These are phyloP conservation scores for Pyricularia grisea DNA, from an alignment of 2,329 filamentous ascomycete species.

Conservation along the genomic window DNA sequence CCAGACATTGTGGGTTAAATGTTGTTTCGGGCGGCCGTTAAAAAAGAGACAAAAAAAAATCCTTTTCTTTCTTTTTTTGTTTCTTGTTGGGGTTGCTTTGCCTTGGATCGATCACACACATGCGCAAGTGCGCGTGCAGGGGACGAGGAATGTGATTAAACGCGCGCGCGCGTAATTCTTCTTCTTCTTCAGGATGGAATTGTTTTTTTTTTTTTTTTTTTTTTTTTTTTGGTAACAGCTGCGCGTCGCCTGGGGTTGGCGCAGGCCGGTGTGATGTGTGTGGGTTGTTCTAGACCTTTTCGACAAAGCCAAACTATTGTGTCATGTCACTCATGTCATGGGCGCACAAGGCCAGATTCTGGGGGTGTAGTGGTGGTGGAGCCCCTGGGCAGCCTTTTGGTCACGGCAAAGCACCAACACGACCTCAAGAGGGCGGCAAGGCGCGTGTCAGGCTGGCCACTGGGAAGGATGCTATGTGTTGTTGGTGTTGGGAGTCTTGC, in stretches of 20 bases:
- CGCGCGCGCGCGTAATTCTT: not conserved
- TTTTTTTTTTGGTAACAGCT: not conserved
- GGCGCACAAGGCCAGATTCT: not conserved
- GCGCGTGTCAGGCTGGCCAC: not conserved
- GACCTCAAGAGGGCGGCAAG: not conserved
- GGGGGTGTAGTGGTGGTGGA: not conserved
- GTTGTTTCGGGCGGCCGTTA: no score
- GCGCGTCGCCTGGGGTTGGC: not conserved
- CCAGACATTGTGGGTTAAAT: constrained; percentile 59
- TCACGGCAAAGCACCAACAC: not conserved
- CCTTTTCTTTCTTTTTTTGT: not conserved
- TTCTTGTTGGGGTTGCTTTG: not conserved
- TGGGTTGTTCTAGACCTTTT: not conserved
- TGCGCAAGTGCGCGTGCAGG: not conserved
- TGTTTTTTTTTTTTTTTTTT: not conserved
- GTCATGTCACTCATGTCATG: not conserved
- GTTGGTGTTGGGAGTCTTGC: not conserved
- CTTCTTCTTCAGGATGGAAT: no score
- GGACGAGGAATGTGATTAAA: not conserved
- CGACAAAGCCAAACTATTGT: not conserved
- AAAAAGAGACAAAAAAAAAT: not conserved
- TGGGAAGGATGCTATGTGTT: not conserved
- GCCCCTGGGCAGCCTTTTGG: not conserved
- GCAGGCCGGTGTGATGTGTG: not conserved
- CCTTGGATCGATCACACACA: not conserved